Evolutionary conservation across 1,284 basidiomycete species (phyloP), one percentile per base, ranked within the genome.

Genomic region (Taiwanofungus camphoratus): DNA sequence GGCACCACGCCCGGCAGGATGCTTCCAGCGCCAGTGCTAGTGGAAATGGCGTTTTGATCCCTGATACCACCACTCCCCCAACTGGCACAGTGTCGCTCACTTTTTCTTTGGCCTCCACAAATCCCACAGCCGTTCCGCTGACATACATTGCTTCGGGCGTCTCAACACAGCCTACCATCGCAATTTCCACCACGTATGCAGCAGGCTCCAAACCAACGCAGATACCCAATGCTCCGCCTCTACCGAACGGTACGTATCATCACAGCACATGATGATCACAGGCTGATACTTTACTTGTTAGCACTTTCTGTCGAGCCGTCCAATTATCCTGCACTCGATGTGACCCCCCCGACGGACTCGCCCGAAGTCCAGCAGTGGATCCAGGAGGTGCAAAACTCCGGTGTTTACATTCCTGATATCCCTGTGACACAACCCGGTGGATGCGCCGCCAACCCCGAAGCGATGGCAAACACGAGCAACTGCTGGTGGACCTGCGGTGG

Each of bases 401-500:
- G 79, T 30, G 54, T 83, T 15, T 31, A 50, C 5, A 81, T 85
- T 52, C 80, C 84, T 15, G 57, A 70, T 56, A 63, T 81, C 46
- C 24, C 61, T 19, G 59, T 65, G 13, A 82, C 71, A 36, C 64
- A 69, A 16, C 56, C 65, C 13, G 82, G 80, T 52, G 79, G 82
- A 41, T 91, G 87, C 54, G 59, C 74, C 2, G 68, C 77, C 33
- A 86, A 87, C 56, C 65, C 76, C 0, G 70, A 60, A 2, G 80
- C 82, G 5, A 76, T 74, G 5, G 64, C 70, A 6, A 62, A 88
- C 54, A 65, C 65, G 11, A 22, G 40, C 36, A 73, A 77, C 21
- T 88, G 87, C 64, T 92, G 89, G 89, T 93, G 89, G 90, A 89
- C 87, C 6, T 92, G 89, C 60, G 78, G 82, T 56, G 79, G 86